These are phyloP conservation scores for Psidium friedrichsthalianum DNA, from an alignment of 345 rosid species.

Conservation along the genomic window DNA sequence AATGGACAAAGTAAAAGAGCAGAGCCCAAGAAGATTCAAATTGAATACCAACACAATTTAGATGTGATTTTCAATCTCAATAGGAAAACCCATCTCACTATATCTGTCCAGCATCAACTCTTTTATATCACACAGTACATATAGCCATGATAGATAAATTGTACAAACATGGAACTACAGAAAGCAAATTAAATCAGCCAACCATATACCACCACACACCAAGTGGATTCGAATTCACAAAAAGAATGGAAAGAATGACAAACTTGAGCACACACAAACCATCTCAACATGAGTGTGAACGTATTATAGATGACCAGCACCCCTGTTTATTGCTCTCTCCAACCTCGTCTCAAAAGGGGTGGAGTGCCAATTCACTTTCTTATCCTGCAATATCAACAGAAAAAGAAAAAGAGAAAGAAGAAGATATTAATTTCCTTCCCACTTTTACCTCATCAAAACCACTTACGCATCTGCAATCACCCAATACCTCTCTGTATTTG, in stretches of 20 bases:
- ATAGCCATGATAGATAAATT: background rate
- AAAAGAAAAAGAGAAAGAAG: background rate
- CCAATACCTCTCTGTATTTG: conserved; percentile 88
- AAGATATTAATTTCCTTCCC: background rate
- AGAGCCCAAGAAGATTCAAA: too few relatives aligned
- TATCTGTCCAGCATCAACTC: background rate
- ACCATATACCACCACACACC: background rate
- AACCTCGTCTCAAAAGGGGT: conserved; percentile 90
- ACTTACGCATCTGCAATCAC: background rate
- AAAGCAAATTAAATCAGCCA: background rate
- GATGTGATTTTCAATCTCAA: background rate
- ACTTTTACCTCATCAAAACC: background rate
- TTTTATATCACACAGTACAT: background rate
- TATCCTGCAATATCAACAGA: conserved; percentile 58
- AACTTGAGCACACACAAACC: background rate
- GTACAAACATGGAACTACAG: background rate
- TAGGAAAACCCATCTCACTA: background rate
- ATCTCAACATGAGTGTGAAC: background rate
- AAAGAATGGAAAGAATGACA: background rate
- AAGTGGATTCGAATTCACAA: background rate
- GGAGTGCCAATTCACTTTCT: conserved; percentile 76
- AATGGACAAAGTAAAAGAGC: background rate
- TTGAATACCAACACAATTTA: background rate
- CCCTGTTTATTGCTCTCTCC: conserved; percentile 76
- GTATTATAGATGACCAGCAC: conserved; percentile 2